A percentile compares a stretch with the other conserved stretches of the same genome.
Conservation (phyloP, 768 basidiomycete genomes). For the Lepiota venenata region DNA sequence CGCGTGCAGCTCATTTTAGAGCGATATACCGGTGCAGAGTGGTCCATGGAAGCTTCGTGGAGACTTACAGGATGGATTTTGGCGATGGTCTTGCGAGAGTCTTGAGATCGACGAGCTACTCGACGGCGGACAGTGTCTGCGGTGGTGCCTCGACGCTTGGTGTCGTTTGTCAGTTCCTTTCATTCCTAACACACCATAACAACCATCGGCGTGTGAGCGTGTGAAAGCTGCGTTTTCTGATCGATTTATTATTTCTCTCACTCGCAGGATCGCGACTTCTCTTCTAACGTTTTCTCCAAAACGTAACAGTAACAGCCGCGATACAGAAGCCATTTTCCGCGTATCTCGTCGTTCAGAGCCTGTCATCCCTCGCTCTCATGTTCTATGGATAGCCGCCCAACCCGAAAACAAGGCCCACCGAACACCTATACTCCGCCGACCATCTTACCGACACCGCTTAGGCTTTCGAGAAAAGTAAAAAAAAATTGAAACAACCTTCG, state of each 20-base stretch:
- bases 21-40: conserved; percentile 16
- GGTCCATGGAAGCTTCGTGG: conserved; percentile 18
- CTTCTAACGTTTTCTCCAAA: too few relatives aligned
- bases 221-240: too few relatives aligned
- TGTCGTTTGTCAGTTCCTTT: conserved; percentile 5
- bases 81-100: conserved; percentile 31
- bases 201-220: neutral
- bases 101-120: conserved; percentile 34
- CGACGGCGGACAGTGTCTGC: neutral
- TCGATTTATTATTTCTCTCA: too few relatives aligned
- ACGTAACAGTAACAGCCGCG: too few relatives aligned
- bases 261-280: neutral
- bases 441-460: neutral
- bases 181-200: neutral
- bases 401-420: too few relatives aligned
- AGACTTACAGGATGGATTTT: conserved; percentile 39
- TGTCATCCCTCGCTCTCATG: neutral
- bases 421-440: neutral
- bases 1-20: conserved; percentile 26
- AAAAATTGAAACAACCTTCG: too few relatives aligned
- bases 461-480: too few relatives aligned
- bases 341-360: too few relatives aligned
- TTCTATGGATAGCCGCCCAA: neutral
- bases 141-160: neutral
- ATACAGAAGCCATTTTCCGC: too few relatives aligned